These are phyloP conservation scores for Neurospora sp. DNA, from an alignment of 495 filamentous ascomycete genomes.

Conservation along the genomic window DNA sequence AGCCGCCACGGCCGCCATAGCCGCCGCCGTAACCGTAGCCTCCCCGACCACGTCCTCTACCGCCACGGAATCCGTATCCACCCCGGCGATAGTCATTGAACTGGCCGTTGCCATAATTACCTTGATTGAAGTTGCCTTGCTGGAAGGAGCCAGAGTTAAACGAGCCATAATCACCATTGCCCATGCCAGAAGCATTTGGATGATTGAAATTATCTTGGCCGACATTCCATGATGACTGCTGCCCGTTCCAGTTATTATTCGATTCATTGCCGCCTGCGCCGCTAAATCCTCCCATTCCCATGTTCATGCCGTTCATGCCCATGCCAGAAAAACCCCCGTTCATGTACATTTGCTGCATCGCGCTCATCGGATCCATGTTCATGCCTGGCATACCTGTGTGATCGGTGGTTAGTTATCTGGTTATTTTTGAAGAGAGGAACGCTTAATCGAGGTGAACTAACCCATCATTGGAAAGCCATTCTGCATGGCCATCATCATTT, in stretches of 20 bases:
- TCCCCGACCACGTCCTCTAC: constrained; percentile 54
- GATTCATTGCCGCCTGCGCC: constrained; percentile 38
- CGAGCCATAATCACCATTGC: constrained; percentile 69
- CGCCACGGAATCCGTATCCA: constrained; percentile 37
- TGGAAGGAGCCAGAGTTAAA: constrained; percentile 61
- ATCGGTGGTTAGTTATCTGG: constrained; percentile 16
- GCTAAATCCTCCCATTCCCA: constrained; percentile 65
- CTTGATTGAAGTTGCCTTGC: constrained; percentile 45
- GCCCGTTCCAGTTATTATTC: constrained; percentile 54
- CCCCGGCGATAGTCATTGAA: constrained; percentile 54
- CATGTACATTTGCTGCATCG: constrained; percentile 76
- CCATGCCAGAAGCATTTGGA: constrained; percentile 66
- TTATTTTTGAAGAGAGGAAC: not conserved
- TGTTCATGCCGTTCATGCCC: constrained; percentile 89
- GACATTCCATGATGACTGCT: constrained; percentile 64
- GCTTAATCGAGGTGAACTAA: constrained; percentile 37
- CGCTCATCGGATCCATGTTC: constrained; percentile 72
- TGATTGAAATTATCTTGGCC: constrained; percentile 57
- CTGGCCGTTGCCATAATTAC: constrained; percentile 51
- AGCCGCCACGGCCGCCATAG: constrained; percentile 41
- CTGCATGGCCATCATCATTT: constrained; percentile 61
- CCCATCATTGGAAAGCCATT: constrained; percentile 79
- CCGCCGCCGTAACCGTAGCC: constrained; percentile 35
- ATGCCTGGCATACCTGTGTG: constrained; percentile 61
- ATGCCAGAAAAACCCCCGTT: constrained; percentile 69